These are phyloP conservation scores for Cercis canadensis DNA, from an alignment of 306 rosid genomes.

Conservation along the genomic window DNA sequence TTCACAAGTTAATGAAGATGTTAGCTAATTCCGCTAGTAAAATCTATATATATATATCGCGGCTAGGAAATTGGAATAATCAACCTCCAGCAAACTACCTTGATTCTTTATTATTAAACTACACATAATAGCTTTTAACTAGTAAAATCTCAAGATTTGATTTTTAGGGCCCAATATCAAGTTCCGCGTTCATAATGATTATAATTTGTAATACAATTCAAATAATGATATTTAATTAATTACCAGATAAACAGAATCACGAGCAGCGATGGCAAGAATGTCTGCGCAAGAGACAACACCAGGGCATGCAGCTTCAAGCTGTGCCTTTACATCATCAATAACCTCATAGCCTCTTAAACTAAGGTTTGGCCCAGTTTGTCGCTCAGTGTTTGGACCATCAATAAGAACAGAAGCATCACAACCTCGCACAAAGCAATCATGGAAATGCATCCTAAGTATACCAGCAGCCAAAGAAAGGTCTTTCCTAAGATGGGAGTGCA, in stretches of 20 bases:
- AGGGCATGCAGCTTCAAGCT: background rate
- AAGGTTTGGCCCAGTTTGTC: background rate
- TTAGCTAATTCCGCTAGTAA: too few species aligned
- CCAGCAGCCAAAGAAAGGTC: background rate
- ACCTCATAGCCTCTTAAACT: background rate
- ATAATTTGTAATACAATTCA: too few species aligned
- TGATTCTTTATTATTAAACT: too few species aligned
- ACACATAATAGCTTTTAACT: too few species aligned
- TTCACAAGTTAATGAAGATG: too few species aligned
- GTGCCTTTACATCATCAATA: background rate
- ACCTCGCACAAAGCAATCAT: background rate
- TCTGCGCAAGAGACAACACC: background rate
- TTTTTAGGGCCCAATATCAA: too few species aligned
- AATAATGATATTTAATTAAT: too few species aligned
- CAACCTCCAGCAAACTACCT: too few species aligned
- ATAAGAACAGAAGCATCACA: slow-evolving; percentile 1
- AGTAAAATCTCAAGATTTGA: too few species aligned
- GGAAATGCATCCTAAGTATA: background rate
- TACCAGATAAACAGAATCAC: background rate
- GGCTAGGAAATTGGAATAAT: too few species aligned
- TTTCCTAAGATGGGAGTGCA: background rate
- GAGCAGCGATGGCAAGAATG: background rate
- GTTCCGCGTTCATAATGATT: too few species aligned
- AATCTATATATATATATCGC: too few species aligned
- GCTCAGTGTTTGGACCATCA: background rate